Evolutionary conservation across 1,284 basidiomycete species (phyloP).

Genomic region (Coriolopsis trogii): DNA sequence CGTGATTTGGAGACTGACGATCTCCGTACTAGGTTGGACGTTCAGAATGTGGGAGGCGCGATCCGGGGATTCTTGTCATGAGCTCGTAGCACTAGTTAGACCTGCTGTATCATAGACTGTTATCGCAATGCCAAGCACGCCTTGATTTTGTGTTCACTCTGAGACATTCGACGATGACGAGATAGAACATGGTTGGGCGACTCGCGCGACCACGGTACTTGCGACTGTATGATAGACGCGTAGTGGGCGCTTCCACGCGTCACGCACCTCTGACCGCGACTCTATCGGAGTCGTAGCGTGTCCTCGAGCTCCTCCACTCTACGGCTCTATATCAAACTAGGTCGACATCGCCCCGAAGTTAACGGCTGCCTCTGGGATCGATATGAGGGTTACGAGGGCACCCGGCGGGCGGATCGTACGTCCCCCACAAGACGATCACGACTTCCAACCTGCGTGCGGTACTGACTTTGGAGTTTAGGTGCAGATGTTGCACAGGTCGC

Average conservation of each 20-base stretch:
- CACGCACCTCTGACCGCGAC: no score
- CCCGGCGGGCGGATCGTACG: constrained; percentile 9
- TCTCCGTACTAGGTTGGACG: constrained; percentile 59
- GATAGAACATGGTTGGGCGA: no score
- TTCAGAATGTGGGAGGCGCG: constrained; percentile 79
- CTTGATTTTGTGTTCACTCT: no score
- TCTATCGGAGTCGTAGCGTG: no score
- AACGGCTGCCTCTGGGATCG: no score
- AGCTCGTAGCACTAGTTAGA: constrained; percentile 3
- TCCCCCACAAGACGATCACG: not conserved
- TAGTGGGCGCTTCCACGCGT: no score
- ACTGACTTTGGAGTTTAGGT: not conserved
- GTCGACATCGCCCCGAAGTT: no score
- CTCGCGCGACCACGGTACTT: no score
- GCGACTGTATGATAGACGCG: no score
- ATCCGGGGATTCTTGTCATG: constrained; percentile 74
- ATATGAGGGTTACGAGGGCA: constrained; percentile 2
- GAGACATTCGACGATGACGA: no score
- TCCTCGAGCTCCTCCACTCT: no score
- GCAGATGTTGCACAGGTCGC: constrained; percentile 18
- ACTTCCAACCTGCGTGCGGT: not conserved
- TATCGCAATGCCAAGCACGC: not conserved
- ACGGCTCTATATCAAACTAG: no score
- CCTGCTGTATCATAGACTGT: not conserved
- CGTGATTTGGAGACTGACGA: not conserved